Evolutionary conservation across 176 grass and related monocot genomes (phyloP).

Genomic region (Alloteropsis semialata): DNA sequence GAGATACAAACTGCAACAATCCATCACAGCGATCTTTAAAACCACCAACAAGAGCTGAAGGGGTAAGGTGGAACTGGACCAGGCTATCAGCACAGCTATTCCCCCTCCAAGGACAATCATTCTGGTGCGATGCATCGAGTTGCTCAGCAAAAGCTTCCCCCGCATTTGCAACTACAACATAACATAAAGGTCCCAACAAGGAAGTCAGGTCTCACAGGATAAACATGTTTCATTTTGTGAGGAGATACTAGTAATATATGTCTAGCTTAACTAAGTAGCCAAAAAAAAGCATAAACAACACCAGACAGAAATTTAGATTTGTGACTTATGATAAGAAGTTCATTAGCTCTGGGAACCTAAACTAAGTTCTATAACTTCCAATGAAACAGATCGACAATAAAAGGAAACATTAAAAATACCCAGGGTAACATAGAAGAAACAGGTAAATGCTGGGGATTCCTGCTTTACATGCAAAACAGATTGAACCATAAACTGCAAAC

Average conservation of each 20-base stretch:
- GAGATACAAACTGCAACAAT: constrained; percentile 73
- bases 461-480: not conserved
- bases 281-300: constrained; percentile 14
- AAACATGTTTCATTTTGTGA: not conserved
- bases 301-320: not conserved
- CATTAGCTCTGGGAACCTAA: constrained; percentile 7
- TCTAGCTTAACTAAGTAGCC: too few species aligned
- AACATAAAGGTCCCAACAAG: constrained; percentile 29
- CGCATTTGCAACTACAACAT: constrained; percentile 58
- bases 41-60: constrained; percentile 77
- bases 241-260: constrained; percentile 8
- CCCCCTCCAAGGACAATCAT: constrained; percentile 83
- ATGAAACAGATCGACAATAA: not conserved
- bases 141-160: constrained; percentile 71
- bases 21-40: constrained; percentile 95
- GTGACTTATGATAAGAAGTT: not conserved
- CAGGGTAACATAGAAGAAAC: not conserved
- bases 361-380: constrained; percentile 14
- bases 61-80: constrained; percentile 82
- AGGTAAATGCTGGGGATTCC: not conserved
- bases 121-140: constrained; percentile 65
- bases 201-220: constrained; percentile 23
- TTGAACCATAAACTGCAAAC: not conserved
- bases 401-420: not conserved
- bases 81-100: constrained; percentile 87